Evolutionary conservation across 306 rosid species (phyloP).

Genomic region (Senna siamea): DNA sequence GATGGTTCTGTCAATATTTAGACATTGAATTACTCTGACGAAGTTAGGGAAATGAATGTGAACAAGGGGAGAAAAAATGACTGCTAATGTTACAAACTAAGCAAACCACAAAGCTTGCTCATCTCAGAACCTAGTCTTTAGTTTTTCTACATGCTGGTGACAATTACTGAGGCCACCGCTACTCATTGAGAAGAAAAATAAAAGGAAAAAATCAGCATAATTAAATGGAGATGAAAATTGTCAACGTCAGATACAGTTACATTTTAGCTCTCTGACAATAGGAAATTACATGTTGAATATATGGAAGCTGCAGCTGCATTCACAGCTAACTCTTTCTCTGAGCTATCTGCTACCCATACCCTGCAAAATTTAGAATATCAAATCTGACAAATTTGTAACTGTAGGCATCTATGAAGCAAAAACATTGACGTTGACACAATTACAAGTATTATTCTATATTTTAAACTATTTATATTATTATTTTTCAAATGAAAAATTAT

Average conservation of each 20-base stretch:
- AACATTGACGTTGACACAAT: too few relatives aligned
- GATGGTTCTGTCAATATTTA: conserved; percentile 4
- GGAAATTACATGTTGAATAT: conserved; percentile 88
- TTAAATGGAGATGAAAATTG: conserved; percentile 17
- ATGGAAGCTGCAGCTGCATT: conserved; percentile 98
- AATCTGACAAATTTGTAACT: not conserved
- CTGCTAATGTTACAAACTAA: conserved; percentile 47
- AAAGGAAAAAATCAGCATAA: conserved; percentile 21
- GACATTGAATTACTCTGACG: not conserved
- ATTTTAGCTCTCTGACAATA: conserved; percentile 58
- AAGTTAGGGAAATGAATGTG: conserved; percentile 6
- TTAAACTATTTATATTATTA: too few relatives aligned
- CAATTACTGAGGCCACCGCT: conserved; percentile 16
- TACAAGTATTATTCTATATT: too few relatives aligned
- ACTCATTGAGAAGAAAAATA: not conserved
- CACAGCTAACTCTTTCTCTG: conserved; percentile 78
- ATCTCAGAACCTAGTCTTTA: conserved; percentile 25
- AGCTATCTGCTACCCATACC: conserved; percentile 45
- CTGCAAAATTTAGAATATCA: conserved; percentile 44
- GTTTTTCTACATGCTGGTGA: conserved; percentile 35
- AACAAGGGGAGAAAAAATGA: conserved; percentile 4
- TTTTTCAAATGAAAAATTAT: too few relatives aligned
- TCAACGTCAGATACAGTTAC: conserved; percentile 47
- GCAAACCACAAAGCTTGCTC: conserved; percentile 26
- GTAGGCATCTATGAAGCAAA: not conserved